A percentile compares a stretch with the other conserved stretches of the same genome.
Evolutionary conservation across 345 rosid species (phyloP).

Genomic region (Eucalyptus paniculata): DNA sequence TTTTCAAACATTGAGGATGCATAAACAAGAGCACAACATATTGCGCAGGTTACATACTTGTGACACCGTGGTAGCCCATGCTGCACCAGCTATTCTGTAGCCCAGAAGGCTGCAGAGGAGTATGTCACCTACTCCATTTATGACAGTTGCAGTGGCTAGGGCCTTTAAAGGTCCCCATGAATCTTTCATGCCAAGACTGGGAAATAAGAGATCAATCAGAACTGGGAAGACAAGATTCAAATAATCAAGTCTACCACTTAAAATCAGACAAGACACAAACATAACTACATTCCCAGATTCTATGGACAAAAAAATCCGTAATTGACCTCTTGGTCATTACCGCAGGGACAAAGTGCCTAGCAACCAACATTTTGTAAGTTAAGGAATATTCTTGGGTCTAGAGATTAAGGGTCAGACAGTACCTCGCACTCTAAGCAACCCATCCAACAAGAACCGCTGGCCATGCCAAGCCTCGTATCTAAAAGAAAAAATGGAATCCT

Average conservation of each 20-base stretch:
- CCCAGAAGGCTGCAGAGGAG: constrained; percentile 21
- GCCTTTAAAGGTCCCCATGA: constrained; percentile 37
- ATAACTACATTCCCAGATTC: not conserved
- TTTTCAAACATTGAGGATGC: not conserved
- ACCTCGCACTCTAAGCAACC: constrained; percentile 53
- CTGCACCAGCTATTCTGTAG: constrained; percentile 26
- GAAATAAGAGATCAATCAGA: not conserved
- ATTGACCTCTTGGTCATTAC: not conserved
- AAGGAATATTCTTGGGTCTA: not conserved
- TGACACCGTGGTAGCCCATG: constrained; percentile 41
- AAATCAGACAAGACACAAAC: not conserved
- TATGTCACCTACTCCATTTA: constrained; percentile 28
- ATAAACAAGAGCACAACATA: not conserved
- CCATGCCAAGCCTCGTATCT: constrained; percentile 35
- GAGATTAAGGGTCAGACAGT: not conserved
- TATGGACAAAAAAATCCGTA: not conserved
- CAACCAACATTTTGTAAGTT: not conserved
- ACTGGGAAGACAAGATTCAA: not conserved
- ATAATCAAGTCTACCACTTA: not conserved
- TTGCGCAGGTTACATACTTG: constrained; percentile 4
- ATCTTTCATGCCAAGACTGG: constrained; percentile 41
- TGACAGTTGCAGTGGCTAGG: constrained; percentile 14
- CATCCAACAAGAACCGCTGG: constrained; percentile 31
- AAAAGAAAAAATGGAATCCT: not conserved
- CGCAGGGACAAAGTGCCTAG: not conserved